Conservation (phyloP, 441 rosid genomes). For the Mallotus japonicus region DNA sequence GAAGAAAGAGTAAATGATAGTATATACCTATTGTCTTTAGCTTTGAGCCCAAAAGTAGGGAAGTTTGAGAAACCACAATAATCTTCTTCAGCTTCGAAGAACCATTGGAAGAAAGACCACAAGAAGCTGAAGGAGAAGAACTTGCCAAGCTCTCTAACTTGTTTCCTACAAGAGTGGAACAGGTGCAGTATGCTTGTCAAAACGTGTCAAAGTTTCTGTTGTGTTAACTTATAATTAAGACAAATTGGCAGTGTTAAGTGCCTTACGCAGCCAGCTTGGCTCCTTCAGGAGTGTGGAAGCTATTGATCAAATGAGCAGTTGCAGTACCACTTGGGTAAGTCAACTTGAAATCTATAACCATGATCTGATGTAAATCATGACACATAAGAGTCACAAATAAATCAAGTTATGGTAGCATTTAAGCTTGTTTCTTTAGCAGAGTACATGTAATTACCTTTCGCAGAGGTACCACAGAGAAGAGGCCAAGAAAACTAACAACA, state of each 20-base stretch:
- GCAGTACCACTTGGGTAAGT: conserved; percentile 22
- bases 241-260: not conserved
- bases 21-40: conserved; percentile 12
- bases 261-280: conserved; percentile 18
- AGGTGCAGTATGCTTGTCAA: no score
- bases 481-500: conserved; percentile 9
- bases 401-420: not conserved
- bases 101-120: conserved; percentile 23
- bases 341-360: conserved; percentile 21
- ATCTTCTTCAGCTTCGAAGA: conserved; percentile 14
- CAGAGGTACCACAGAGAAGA: conserved; percentile 15
- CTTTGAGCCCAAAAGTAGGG: conserved; percentile 20
- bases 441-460: not conserved
- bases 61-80: conserved; percentile 16
- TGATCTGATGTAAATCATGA: conserved; percentile 2
- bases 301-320: conserved; percentile 19
- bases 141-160: conserved; percentile 18
- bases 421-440: no score
- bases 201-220: not conserved
- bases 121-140: conserved; percentile 21
- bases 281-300: conserved; percentile 21
- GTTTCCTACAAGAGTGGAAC: conserved; percentile 12
- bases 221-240: not conserved
- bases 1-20: not conserved
- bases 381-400: not conserved